Evolutionary conservation across 2,329 filamentous ascomycete genomes (phyloP).

Genomic region (Rhynchosporium graminicola): DNA sequence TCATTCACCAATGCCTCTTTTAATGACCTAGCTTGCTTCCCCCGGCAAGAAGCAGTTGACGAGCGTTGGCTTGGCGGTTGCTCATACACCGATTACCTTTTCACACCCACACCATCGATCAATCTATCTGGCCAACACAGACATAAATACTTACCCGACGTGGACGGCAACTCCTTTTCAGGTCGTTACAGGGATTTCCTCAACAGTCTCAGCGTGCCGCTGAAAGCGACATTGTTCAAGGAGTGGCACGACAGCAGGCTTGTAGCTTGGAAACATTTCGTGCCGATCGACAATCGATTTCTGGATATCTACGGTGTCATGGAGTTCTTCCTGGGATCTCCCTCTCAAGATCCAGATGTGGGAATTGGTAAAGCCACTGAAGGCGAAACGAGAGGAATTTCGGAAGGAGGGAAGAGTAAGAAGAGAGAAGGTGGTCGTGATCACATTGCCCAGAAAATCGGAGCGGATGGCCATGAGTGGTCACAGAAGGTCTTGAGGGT

Average conservation of each 20-base stretch:
- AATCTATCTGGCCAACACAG: conserved; percentile 35
- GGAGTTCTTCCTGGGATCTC: conserved; percentile 69
- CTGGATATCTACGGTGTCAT: conserved; percentile 70
- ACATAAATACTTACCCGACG: conserved; percentile 69
- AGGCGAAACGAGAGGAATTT: conserved; percentile 14
- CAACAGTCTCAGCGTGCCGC: conserved; percentile 63
- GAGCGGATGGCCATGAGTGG: conserved; percentile 68
- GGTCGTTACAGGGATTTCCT: conserved; percentile 69
- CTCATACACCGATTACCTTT: conserved; percentile 41
- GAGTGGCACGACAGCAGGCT: conserved; percentile 79
- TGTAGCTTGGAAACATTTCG: conserved; percentile 75
- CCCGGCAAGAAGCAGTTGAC: conserved; percentile 40
- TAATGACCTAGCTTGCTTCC: conserved; percentile 24
- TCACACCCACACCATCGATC: conserved; percentile 42
- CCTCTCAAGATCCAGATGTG: background rate
- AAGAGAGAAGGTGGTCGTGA: conserved; percentile 38
- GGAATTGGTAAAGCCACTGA: background rate
- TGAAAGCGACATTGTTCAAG: conserved; percentile 74
- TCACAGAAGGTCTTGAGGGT: conserved; percentile 64
- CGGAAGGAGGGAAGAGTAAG: background rate
- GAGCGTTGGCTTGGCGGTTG: conserved; percentile 38
- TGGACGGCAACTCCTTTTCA: conserved; percentile 72
- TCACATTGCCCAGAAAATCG: conserved; percentile 61
- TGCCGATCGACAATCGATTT: conserved; percentile 75
- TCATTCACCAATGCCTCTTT: conserved; percentile 19